A percentile compares a stretch with the other conserved stretches of the same genome.
These are phyloP conservation scores for Dryadomyces quercivorus DNA, from an alignment of 2,329 filamentous ascomycete genomes.

Conservation along the genomic window DNA sequence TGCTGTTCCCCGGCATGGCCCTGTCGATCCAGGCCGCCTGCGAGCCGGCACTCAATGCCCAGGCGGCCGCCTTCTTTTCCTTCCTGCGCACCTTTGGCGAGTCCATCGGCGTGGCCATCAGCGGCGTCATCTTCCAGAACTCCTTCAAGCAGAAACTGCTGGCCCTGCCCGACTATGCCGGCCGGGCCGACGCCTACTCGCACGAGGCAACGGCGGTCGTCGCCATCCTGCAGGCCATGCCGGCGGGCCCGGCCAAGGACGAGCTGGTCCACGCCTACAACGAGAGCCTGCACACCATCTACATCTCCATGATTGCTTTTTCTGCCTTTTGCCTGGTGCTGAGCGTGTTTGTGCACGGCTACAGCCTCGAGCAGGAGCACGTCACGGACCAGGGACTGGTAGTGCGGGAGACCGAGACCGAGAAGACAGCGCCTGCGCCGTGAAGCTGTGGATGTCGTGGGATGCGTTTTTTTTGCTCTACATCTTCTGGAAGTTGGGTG, in stretches of 20 bases:
- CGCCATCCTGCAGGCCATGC: slow-evolving; percentile 38
- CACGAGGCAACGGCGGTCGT: slow-evolving; percentile 42
- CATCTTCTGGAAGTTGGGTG: too few relatives aligned
- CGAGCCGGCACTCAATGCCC: slow-evolving; percentile 21
- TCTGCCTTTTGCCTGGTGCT: slow-evolving; percentile 35
- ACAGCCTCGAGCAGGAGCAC: slow-evolving; percentile 33
- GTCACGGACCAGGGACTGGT: slow-evolving; percentile 35
- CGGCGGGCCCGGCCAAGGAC: slow-evolving; percentile 24
- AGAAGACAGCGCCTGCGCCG: background rate
- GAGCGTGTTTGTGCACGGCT: slow-evolving; percentile 37
- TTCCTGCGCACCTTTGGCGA: slow-evolving; percentile 28
- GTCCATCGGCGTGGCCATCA: slow-evolving; percentile 27
- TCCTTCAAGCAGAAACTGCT: slow-evolving; percentile 9
- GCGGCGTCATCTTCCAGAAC: slow-evolving; percentile 29
- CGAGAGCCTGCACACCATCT: slow-evolving; percentile 40
- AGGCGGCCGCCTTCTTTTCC: slow-evolving; percentile 27
- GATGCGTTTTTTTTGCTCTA: too few relatives aligned
- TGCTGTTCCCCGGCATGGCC: slow-evolving; percentile 26
- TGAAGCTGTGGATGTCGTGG: too few relatives aligned
- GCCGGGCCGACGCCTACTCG: slow-evolving; percentile 30
- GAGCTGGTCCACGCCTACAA: slow-evolving; percentile 29
- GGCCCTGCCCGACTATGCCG: slow-evolving; percentile 7
- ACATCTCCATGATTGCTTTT: slow-evolving; percentile 38
- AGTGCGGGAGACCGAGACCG: slow-evolving; percentile 5
- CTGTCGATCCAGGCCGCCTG: slow-evolving; percentile 27